A percentile compares a stretch with the other conserved stretches of the same genome.
Conservation (phyloP, 2,329 filamentous ascomycete species). For the Thielaviopsis punctulata region DNA sequence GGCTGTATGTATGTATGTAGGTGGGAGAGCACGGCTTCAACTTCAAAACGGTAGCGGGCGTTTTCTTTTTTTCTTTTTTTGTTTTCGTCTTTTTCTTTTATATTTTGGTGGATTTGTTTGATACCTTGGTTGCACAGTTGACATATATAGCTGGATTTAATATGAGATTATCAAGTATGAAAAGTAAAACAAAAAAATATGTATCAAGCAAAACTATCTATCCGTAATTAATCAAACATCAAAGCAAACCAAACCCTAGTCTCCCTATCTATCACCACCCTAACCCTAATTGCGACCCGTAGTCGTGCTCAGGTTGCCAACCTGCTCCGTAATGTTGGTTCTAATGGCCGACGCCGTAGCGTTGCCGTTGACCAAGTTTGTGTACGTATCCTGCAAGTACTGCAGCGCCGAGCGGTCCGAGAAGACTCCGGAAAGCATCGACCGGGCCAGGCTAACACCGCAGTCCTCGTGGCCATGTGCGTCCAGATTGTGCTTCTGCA, state of each 20-base stretch:
- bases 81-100: background rate
- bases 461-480: conserved; percentile 15
- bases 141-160: too few species aligned
- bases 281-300: background rate
- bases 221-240: too few species aligned
- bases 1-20: background rate
- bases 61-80: background rate
- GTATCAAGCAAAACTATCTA: too few species aligned
- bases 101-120: too few species aligned
- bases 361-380: background rate
- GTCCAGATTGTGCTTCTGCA: conserved; percentile 16
- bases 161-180: too few species aligned
- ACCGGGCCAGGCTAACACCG: conserved; percentile 14
- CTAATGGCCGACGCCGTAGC: background rate
- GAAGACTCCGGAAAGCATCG: conserved; percentile 13
- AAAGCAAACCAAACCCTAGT: background rate
- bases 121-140: too few species aligned
- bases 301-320: background rate
- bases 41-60: too few species aligned
- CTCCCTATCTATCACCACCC: background rate
- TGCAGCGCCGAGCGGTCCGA: conserved; percentile 2
- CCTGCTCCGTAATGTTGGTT: background rate
- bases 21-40: too few species aligned
- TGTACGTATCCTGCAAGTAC: conserved; percentile 7
- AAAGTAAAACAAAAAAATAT: too few species aligned